Evolutionary conservation across 176 grass and related monocot genomes (phyloP).

Genomic region (Zoysia japonica): DNA sequence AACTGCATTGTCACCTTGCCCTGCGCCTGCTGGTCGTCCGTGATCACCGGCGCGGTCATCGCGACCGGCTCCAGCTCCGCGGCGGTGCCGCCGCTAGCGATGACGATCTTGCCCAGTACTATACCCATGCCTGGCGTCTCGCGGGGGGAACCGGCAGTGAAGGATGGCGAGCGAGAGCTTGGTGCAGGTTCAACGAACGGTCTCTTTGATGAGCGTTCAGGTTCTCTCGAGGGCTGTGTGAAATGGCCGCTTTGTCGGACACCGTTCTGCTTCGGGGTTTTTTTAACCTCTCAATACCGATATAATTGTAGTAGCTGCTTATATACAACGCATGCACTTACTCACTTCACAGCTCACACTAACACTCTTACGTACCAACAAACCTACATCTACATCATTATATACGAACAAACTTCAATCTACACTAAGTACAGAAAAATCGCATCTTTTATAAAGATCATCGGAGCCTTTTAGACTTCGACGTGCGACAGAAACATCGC

Average conservation of each 20-base stretch:
- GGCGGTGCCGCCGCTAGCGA: conserved; percentile 34
- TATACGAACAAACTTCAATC: too few relatives aligned
- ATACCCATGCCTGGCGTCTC: conserved; percentile 58
- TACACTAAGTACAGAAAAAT: too few relatives aligned
- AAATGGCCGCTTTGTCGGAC: not conserved
- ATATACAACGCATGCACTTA: too few relatives aligned
- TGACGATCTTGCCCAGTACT: conserved; percentile 77
- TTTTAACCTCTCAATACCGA: too few relatives aligned
- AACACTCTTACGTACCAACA: too few relatives aligned
- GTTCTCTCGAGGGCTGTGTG: not conserved
- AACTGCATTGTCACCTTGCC: conserved; percentile 78
- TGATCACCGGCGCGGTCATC: conserved; percentile 82
- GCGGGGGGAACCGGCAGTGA: too few relatives aligned
- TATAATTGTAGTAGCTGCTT: too few relatives aligned
- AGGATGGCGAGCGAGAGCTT: not conserved
- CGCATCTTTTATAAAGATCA: too few relatives aligned
- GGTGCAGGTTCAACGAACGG: not conserved
- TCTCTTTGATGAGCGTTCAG: not conserved
- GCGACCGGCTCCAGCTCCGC: conserved; percentile 58
- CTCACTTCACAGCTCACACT: too few relatives aligned
- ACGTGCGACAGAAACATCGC: too few relatives aligned
- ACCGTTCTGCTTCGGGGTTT: not conserved
- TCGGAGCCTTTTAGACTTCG: too few relatives aligned
- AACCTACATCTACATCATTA: too few relatives aligned
- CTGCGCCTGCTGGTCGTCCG: conserved; percentile 23